These are phyloP conservation scores for Penicillium sp. DNA, from an alignment of 2,329 filamentous ascomycete species.

Conservation along the genomic window DNA sequence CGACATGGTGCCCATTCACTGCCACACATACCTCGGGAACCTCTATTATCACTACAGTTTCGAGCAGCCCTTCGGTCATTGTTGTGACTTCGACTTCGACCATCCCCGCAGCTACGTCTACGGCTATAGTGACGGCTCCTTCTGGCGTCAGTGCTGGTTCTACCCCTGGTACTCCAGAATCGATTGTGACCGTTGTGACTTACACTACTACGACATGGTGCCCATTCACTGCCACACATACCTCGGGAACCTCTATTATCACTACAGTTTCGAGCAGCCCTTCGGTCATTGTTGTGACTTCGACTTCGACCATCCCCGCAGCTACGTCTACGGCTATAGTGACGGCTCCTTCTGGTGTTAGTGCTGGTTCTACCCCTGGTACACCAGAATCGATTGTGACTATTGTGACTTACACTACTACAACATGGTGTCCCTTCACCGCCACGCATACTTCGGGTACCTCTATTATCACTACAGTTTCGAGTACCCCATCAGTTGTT, in stretches of 20 bases:
- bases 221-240: conserved; percentile 33
- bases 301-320: conserved; percentile 45
- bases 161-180: conserved; percentile 2
- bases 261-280: conserved; percentile 55
- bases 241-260: conserved; percentile 49
- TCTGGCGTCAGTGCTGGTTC: background rate
- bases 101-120: conserved; percentile 29
- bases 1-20: conserved; percentile 34
- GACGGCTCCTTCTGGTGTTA: background rate
- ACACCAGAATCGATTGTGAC: conserved; percentile 21
- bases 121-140: background rate
- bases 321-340: background rate
- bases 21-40: conserved; percentile 43
- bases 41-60: conserved; percentile 49
- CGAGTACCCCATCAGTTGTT: conserved; percentile 51
- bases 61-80: conserved; percentile 51
- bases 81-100: conserved; percentile 34
- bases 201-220: conserved; percentile 32
- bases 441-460: conserved; percentile 43
- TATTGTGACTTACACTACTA: conserved; percentile 29
- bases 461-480: conserved; percentile 49
- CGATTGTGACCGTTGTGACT: conserved; percentile 26
- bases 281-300: conserved; percentile 23
- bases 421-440: conserved; percentile 34
- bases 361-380: background rate